Conservation (phyloP, 345 rosid species). For the Linum tenue region DNA sequence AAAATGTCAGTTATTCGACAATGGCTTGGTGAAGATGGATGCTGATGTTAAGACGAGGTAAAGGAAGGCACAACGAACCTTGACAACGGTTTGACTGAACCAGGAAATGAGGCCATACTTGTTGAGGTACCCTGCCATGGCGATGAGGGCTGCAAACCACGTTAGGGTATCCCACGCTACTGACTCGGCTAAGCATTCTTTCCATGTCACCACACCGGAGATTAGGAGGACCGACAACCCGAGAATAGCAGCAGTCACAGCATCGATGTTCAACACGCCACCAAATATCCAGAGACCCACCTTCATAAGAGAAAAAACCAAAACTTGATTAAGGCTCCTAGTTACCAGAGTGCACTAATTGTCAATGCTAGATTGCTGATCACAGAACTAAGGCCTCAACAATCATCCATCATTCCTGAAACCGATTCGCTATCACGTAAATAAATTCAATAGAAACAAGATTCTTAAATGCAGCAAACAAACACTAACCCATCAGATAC, state of each 20-base stretch:
- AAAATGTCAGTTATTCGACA: background rate
- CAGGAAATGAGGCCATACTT: slow-evolving; percentile 96
- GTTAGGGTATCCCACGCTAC: slow-evolving; percentile 99
- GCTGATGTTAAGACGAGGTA: background rate
- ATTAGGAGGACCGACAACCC: slow-evolving; percentile 86
- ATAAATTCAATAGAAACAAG: no score
- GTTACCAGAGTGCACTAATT: background rate
- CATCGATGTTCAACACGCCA: slow-evolving; percentile 68
- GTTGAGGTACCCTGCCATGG: slow-evolving; percentile 99
- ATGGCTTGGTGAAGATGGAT: background rate
- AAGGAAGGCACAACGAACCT: slow-evolving; percentile 41
- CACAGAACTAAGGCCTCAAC: no score
- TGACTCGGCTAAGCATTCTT: slow-evolving; percentile 87
- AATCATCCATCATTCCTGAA: no score
- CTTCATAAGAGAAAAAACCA: slow-evolving; percentile 21
- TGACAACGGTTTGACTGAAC: slow-evolving; percentile 97
- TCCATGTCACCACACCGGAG: slow-evolving; percentile 97
- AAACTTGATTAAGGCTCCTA: background rate
- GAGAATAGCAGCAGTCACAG: slow-evolving; percentile 98
- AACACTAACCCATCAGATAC: no score
- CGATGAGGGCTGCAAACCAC: slow-evolving; percentile 99
- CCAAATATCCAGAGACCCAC: slow-evolving; percentile 98
- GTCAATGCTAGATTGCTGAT: background rate
- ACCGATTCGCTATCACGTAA: no score
- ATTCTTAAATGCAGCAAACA: no score